Conservation (phyloP, 768 basidiomycete species). For the Suillus decipiens region DNA sequence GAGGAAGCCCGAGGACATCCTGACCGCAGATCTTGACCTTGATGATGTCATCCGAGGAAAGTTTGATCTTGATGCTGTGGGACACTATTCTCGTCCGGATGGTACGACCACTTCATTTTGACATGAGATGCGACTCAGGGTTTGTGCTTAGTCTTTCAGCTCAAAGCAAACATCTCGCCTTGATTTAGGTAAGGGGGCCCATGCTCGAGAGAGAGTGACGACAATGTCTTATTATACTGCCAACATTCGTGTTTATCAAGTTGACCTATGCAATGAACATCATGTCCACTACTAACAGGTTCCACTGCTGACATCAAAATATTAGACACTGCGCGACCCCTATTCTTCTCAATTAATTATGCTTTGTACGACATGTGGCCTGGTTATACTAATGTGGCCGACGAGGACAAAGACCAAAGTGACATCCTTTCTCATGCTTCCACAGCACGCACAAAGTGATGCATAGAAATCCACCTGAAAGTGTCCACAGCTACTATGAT, state of each 20-base stretch:
- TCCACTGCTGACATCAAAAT: neutral
- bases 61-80: conserved; percentile 62
- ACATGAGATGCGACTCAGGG: conserved; percentile 10
- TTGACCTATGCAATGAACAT: neutral
- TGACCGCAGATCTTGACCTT: conserved; percentile 60
- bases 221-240: neutral
- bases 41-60: conserved; percentile 58
- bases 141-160: conserved; percentile 27
- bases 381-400: neutral
- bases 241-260: neutral
- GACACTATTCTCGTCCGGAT: conserved; percentile 63
- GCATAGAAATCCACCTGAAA: conserved; percentile 16
- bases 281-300: neutral
- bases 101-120: conserved; percentile 35
- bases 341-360: neutral
- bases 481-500: conserved; percentile 18
- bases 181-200: neutral
- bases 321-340: neutral
- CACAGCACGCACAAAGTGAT: conserved; percentile 13
- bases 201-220: neutral
- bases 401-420: conserved; percentile 17
- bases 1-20: conserved; percentile 49
- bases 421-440: conserved; percentile 17
- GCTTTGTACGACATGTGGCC: conserved; percentile 6
- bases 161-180: conserved; percentile 16